These are phyloP conservation scores for Ustilago nuda DNA, from an alignment of 1,284 basidiomycete genomes.

Conservation along the genomic window DNA sequence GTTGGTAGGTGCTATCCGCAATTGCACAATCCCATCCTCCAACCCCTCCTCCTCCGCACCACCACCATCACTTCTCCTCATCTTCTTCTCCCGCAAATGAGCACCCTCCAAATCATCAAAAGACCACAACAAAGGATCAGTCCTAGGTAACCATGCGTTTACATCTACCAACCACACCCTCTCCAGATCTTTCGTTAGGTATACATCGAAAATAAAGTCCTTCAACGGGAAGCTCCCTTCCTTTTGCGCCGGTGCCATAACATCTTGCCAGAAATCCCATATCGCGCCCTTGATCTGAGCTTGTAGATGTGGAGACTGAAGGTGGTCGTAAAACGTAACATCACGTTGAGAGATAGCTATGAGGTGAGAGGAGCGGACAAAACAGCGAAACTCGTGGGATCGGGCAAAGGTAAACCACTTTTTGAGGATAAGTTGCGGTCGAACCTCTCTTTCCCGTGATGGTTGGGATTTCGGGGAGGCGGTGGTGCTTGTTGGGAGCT, in stretches of 20 bases:
- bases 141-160: constrained; percentile 85
- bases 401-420: constrained; percentile 90
- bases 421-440: constrained; percentile 80
- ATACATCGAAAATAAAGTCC: constrained; percentile 80
- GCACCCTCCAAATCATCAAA: constrained; percentile 78
- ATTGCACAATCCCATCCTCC: constrained; percentile 36
- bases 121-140: constrained; percentile 86
- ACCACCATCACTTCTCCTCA: background rate
- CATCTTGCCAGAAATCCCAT: constrained; percentile 76
- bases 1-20: constrained; percentile 15
- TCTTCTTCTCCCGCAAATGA: constrained; percentile 61
- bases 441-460: background rate
- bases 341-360: constrained; percentile 90
- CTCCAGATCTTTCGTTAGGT: constrained; percentile 82
- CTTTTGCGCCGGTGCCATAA: constrained; percentile 64
- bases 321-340: constrained; percentile 80
- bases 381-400: constrained; percentile 71
- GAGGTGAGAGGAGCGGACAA: constrained; percentile 33
- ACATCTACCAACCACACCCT: constrained; percentile 87
- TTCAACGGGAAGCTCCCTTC: constrained; percentile 11
- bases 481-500: background rate
- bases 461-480: background rate
- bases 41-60: constrained; percentile 11
- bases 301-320: constrained; percentile 73
- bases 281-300: constrained; percentile 75